These are phyloP conservation scores for Rhizopus microsporus DNA, from an alignment of 371 early-diverging fungal species.

Conservation along the genomic window DNA sequence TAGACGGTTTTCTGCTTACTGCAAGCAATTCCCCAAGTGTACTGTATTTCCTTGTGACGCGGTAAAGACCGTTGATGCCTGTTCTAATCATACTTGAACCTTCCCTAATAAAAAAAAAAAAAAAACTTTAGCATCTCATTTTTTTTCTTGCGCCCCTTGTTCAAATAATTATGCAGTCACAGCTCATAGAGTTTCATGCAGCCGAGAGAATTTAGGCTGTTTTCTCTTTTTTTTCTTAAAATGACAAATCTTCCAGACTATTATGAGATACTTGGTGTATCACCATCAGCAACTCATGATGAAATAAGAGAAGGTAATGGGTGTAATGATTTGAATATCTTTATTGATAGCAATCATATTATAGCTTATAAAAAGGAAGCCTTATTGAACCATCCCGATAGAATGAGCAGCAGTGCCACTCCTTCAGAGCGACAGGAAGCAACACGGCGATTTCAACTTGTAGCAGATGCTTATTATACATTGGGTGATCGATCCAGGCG, in stretches of 20 bases:
- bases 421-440: slow-evolving; percentile 68
- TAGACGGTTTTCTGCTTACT: no score
- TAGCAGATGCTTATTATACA: slow-evolving; percentile 80
- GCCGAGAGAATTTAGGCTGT: neutral
- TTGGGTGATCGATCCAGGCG: slow-evolving; percentile 73
- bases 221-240: neutral
- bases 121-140: no score
- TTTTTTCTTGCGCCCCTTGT: no score
- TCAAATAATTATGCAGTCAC: no score
- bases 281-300: slow-evolving; percentile 19
- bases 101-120: no score
- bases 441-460: slow-evolving; percentile 74
- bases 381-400: slow-evolving; percentile 75
- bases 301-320: slow-evolving; percentile 33
- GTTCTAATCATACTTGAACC: no score
- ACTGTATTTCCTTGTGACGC: no score
- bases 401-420: slow-evolving; percentile 54
- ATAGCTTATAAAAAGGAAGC: slow-evolving; percentile 80
- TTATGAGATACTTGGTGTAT: slow-evolving; percentile 25
- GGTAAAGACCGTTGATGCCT: no score
- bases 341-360: no score
- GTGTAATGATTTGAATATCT: neutral
- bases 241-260: slow-evolving; percentile 34
- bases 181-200: no score
- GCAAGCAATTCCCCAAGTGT: no score